Conservation (phyloP, 2,329 filamentous ascomycete genomes). For the Lachnum nothofagi region DNA sequence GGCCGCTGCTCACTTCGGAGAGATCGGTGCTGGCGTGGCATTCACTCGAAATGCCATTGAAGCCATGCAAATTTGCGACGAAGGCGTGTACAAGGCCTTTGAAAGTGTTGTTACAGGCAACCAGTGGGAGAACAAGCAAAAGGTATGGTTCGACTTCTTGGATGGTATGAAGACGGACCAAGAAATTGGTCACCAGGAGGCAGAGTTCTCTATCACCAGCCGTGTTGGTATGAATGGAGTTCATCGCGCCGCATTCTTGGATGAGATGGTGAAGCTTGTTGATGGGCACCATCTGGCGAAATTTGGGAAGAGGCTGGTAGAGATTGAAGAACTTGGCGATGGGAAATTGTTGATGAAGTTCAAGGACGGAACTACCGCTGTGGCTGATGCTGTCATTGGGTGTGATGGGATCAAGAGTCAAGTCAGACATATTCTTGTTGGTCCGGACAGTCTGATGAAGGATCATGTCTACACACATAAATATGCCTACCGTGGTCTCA, state of each 20-base stretch:
- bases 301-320: constrained; percentile 28
- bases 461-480: constrained; percentile 45
- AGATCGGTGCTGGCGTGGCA: constrained; percentile 23
- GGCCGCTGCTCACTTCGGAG: constrained; percentile 12
- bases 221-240: not conserved
- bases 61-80: constrained; percentile 16
- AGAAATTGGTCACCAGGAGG: too few species aligned
- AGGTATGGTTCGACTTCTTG: constrained; percentile 19
- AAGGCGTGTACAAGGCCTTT: constrained; percentile 14
- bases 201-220: too few species aligned
- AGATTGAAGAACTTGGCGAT: not conserved
- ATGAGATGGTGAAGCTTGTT: constrained; percentile 33
- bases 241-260: constrained; percentile 36
- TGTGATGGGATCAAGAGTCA: constrained; percentile 55
- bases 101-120: constrained; percentile 12
- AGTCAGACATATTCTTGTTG: constrained; percentile 35
- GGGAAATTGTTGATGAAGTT: not conserved
- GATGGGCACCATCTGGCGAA: not conserved
- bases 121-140: constrained; percentile 16
- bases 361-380: constrained; percentile 7
- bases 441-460: not conserved
- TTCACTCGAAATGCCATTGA: constrained; percentile 17
- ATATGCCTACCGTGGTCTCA: constrained; percentile 54
- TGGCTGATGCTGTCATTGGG: constrained; percentile 13
- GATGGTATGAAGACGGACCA: constrained; percentile 1